A percentile compares a stretch with the other conserved stretches of the same genome.
phyloP scores from a whole-genome alignment of 1,139 yeast genomes.

The Suhomyces atakaporum region DNA sequence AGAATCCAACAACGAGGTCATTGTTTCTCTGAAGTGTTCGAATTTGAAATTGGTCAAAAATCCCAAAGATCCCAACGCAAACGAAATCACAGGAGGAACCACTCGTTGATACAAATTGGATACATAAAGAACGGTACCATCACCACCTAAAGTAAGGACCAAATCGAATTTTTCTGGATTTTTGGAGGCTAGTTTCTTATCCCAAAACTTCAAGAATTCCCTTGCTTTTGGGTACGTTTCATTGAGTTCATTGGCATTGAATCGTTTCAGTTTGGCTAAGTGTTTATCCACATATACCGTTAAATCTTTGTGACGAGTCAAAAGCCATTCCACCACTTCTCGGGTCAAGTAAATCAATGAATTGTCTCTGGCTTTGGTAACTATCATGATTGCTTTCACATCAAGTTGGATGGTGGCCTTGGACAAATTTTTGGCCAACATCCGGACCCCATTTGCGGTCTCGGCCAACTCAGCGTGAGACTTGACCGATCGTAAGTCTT shows the following conservation, averaged over 20 bases:
- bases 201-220: slow-evolving; percentile 65
- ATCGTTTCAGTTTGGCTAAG: slow-evolving; percentile 60
- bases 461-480: slow-evolving; percentile 78
- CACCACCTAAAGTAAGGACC: slow-evolving; percentile 84
- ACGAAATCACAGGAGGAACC: slow-evolving; percentile 87
- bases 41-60: slow-evolving; percentile 78
- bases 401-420: slow-evolving; percentile 74
- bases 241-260: slow-evolving; percentile 49
- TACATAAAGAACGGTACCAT: slow-evolving; percentile 83
- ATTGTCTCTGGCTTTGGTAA: slow-evolving; percentile 84
- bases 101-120: slow-evolving; percentile 75
- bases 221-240: slow-evolving; percentile 44
- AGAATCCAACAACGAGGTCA: slow-evolving; percentile 57
- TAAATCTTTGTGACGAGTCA: slow-evolving; percentile 46
- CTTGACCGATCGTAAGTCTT: slow-evolving; percentile 49
- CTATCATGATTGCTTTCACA: slow-evolving; percentile 70
- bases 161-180: slow-evolving; percentile 69
- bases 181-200: slow-evolving; percentile 53
- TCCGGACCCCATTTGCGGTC: slow-evolving; percentile 84
- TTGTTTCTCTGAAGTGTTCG: slow-evolving; percentile 61
- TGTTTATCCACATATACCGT: slow-evolving; percentile 72
- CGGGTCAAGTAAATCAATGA: slow-evolving; percentile 72
- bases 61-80: slow-evolving; percentile 79
- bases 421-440: slow-evolving; percentile 72
- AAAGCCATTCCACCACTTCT: slow-evolving; percentile 76